Base-by-base conservation (phyloP, 495 filamentous ascomycete species). In the Aspergillus wentii region DNA sequence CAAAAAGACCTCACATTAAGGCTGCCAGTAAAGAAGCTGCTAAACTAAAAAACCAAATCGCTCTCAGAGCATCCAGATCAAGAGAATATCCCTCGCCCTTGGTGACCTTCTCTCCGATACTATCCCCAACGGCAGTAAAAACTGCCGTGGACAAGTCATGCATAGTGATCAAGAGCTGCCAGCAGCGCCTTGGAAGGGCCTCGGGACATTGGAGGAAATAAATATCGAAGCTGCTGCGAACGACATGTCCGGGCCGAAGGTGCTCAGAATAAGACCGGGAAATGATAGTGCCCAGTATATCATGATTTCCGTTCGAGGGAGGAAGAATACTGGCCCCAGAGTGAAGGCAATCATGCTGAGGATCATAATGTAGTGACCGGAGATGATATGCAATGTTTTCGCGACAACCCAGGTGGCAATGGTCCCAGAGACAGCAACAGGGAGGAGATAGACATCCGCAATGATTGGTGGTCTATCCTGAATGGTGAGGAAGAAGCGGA, bases 31-130 rank as follows among this genome's bases (percentile, higher is more conserved):
- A 17, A n/a, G 64, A 47, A 3, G 51, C 49, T 5, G 38, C 64
- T 15, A 73, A 43, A 1, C 56, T 64, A 50, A 73, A 68, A 66
- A 68, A 73, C 68, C 69, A 73, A 26, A 66, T 64, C 1, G 66
- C 63, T 15, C 48, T 56, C 8, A 72, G 36, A 9, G 66, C 63
- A 17, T 62, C 30, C 8, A 72, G 46, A 6, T 58, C 65, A 29
- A 68, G 17, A 1, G 8, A 8, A 40, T 40, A 40, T 8, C 37
- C 48, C 39, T 62, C 49, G 5, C 62, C 65, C 35, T 56, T 40
- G 0, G 62, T 48, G 4, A 54, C 41, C 5, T 33, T 42, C 26
- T 64, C 56, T 3, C 68, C 69, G 21, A 74, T 67, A 3, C 59
- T 56, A 49, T 71, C 67, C 3, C 59, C 65, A 2, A 73, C 45